A percentile compares a stretch with the other conserved stretches of the same genome.
phyloP scores from a whole-genome alignment of 2,329 filamentous ascomycete species.

The Clarireedia hainanense region DNA sequence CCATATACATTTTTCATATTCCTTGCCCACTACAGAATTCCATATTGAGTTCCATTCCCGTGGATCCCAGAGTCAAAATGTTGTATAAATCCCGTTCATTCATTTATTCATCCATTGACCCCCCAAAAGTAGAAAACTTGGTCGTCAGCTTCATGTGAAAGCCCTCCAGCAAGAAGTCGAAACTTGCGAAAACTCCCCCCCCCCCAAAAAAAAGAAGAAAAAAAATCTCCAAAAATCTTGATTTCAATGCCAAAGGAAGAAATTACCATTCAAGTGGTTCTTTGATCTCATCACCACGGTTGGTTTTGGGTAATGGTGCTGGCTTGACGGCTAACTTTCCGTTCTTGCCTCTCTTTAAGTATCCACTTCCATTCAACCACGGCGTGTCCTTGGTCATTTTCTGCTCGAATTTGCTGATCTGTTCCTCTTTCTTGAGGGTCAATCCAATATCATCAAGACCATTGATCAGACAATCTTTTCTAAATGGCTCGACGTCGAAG shows the following conservation, averaged over 20 bases:
- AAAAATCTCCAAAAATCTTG: no score
- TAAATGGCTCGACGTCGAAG: constrained; percentile 87
- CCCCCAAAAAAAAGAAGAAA: no score
- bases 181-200: no score
- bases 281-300: constrained; percentile 71
- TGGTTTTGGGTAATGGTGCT: constrained; percentile 71
- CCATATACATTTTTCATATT: background rate
- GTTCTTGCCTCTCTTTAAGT: constrained; percentile 53
- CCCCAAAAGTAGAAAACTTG: no score
- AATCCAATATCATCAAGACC: constrained; percentile 91
- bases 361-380: constrained; percentile 82
- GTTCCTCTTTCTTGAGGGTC: constrained; percentile 81
- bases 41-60: no score
- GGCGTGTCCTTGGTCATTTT: constrained; percentile 48
- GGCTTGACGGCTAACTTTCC: constrained; percentile 49
- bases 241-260: no score
- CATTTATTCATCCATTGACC: no score
- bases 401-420: constrained; percentile 76
- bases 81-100: no score
- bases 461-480: constrained; percentile 87
- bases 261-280: constrained; percentile 80
- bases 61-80: no score
- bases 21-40: no score
- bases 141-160: no score
- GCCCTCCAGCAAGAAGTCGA: no score